These are phyloP conservation scores for Nelumbo lutea DNA, from an alignment of 164 flowering plant genomes.

Conservation along the genomic window DNA sequence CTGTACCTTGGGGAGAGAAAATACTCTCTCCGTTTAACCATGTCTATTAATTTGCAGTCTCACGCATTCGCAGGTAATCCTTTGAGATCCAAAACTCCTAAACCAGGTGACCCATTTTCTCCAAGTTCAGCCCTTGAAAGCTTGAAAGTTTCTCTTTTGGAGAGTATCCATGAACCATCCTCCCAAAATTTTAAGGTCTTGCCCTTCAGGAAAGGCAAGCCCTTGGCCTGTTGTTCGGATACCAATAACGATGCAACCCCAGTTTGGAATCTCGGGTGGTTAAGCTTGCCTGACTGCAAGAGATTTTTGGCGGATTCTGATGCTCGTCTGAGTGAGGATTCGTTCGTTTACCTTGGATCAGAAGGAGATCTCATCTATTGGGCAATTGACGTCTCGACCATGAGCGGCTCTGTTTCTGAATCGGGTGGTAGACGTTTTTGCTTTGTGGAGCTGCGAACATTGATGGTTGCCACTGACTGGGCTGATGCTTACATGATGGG, in stretches of 20 bases:
- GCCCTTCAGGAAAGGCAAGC: conserved; percentile 61
- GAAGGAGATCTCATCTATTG: conserved; percentile 50
- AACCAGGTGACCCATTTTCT: conserved; percentile 38
- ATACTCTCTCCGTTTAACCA: conserved; percentile 23
- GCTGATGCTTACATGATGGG: conserved; percentile 57
- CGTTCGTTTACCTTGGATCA: conserved; percentile 66
- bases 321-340: conserved; percentile 37
- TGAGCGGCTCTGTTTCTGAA: conserved; percentile 30
- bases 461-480: conserved; percentile 99
- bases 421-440: conserved; percentile 37
- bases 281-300: conserved; percentile 50
- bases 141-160: conserved; percentile 40
- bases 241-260: conserved; percentile 19
- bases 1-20: neutral
- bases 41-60: conserved; percentile 41
- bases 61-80: conserved; percentile 90
- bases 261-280: conserved; percentile 80
- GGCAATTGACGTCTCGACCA: conserved; percentile 68
- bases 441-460: conserved; percentile 78
- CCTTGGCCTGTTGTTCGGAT: conserved; percentile 41
- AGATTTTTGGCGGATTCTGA: conserved; percentile 35
- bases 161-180: conserved; percentile 13
- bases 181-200: conserved; percentile 37
- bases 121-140: conserved; percentile 50
- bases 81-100: conserved; percentile 45